Conservation (phyloP, 495 filamentous ascomycete species). For the Staphylotrichum longicolle region DNA sequence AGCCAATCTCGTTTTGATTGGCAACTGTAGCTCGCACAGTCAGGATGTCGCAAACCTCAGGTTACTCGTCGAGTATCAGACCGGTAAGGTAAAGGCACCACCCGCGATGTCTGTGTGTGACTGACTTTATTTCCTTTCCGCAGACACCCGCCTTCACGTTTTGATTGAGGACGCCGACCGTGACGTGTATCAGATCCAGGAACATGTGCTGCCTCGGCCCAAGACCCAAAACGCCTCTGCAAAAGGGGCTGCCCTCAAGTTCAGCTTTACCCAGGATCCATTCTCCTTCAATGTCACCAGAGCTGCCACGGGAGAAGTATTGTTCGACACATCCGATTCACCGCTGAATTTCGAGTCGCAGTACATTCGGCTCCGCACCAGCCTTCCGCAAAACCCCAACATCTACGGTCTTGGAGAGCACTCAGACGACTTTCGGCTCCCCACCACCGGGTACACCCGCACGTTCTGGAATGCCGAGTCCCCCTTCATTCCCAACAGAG, state of each 20-base stretch:
- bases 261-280: constrained; percentile 61
- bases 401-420: constrained; percentile 82
- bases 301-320: constrained; percentile 58
- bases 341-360: constrained; percentile 77
- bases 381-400: constrained; percentile 63
- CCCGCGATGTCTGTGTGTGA: not conserved
- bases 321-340: constrained; percentile 74
- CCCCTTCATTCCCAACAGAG: constrained; percentile 48
- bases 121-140: constrained; percentile 17
- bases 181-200: constrained; percentile 75
- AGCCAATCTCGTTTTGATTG: constrained; percentile 63
- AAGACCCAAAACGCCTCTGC: constrained; percentile 24
- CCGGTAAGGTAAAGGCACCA: constrained; percentile 49
- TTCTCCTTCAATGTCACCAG: constrained; percentile 76
- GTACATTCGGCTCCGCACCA: constrained; percentile 69
- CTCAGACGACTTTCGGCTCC: constrained; percentile 67
- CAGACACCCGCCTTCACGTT: constrained; percentile 76
- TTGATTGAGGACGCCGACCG: constrained; percentile 71
- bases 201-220: constrained; percentile 66
- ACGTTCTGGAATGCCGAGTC: constrained; percentile 81
- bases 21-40: constrained; percentile 66
- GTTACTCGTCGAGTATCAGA: constrained; percentile 73
- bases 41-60: constrained; percentile 63
- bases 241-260: constrained; percentile 53
- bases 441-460: constrained; percentile 67